Evolutionary conservation across 2,329 filamentous ascomycete species (phyloP).

Genomic region (Cladosporium sp.): DNA sequence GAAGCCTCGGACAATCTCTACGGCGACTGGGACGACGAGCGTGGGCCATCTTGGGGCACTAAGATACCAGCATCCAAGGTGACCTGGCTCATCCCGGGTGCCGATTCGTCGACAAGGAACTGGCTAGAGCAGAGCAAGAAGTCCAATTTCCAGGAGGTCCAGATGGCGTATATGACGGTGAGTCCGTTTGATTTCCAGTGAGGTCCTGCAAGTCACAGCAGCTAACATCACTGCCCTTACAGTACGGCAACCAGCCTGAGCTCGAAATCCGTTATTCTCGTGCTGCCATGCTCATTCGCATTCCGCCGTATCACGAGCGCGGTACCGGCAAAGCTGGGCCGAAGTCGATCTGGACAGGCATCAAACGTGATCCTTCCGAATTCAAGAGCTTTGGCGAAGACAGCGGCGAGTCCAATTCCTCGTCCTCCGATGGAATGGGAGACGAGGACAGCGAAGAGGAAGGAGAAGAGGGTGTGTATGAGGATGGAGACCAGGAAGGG

Average conservation of each 20-base stretch:
- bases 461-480: not conserved
- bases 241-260: slow-evolving; percentile 5
- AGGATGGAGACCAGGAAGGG: not conserved
- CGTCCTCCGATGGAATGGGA: not conserved
- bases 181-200: not conserved
- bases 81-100: not conserved
- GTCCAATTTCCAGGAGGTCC: not conserved
- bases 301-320: slow-evolving; percentile 6
- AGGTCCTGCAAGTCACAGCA: no score
- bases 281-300: slow-evolving; percentile 13
- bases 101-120: not conserved
- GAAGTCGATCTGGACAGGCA: not conserved
- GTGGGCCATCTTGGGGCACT: no score
- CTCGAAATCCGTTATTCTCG: slow-evolving; percentile 9
- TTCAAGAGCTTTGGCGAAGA: not conserved
- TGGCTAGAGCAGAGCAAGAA: not conserved
- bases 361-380: not conserved
- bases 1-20: no score
- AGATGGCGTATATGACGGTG: not conserved
- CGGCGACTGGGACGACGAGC: no score
- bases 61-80: not conserved
- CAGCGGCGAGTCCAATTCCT: not conserved
- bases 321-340: not conserved
- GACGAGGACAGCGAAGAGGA: not conserved
- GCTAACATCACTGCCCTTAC: not conserved